Evolutionary conservation across 805 yeast species (phyloP), one percentile per base, ranked within the genome.

Genomic region (Saccharomycopsis microspora): DNA sequence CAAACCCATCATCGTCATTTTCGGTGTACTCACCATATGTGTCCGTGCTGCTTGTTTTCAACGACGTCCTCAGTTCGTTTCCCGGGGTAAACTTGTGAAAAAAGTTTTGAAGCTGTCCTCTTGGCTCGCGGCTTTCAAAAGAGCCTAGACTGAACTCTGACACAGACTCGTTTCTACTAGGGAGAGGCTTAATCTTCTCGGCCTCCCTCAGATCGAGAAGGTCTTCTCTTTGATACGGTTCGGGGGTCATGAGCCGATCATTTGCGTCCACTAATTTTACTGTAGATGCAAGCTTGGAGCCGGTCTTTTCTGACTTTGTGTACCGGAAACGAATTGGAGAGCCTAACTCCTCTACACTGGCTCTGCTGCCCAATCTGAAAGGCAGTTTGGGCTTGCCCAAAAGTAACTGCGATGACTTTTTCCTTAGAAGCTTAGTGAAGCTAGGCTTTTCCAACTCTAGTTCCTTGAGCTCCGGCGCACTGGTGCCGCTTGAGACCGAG

Each of bases 341-440:
- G 40, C 38, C 39, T 19, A 44, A 30, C 38, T 49, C 55, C 19
- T 44, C 51, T 4, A 42, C 48, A 11, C 52, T 48, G 35, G 37
- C 30, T 19, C 44, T 41, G 9, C 42, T 45, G 30, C 39, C 43
- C 35, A 11, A 9, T 36, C 33, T 40, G 32, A 48, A 48, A 11
- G 51, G 51, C 41, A 36, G 41, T 11, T 29, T 43, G 28, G 44
- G 51, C 35, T 43, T 49, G 4, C 49, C 50, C 6, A 43, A 11
- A 6, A 52, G 37, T 5, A 50, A 33, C 40, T 52, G 53, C 5
- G 55, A 52, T 36, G 53, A 50, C 36, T 52, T 52, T 32, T 52
- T 52, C 33, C 51, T 40, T 29, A 52, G 7, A 11, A 51, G 43
- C 38, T 45, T 42, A 4, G 55, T 46, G 34, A 52, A 52, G 19